These are phyloP conservation scores for Halenospora varia DNA, from an alignment of 495 filamentous ascomycete genomes.

Conservation along the genomic window DNA sequence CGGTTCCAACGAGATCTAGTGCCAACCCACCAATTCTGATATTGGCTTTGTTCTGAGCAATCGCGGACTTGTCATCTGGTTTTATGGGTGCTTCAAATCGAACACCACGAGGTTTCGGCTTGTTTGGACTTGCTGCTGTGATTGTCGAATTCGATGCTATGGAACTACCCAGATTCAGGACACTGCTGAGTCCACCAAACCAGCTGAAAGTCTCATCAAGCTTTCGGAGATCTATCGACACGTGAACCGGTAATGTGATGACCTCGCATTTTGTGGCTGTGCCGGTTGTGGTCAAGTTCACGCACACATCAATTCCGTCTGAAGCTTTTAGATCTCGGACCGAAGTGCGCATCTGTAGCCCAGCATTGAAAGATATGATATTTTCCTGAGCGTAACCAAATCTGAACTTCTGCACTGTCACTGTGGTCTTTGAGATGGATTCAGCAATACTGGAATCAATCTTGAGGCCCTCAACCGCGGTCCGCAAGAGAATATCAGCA, in stretches of 20 bases:
- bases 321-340: constrained; percentile 56
- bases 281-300: constrained; percentile 51
- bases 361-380: constrained; percentile 69
- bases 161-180: constrained; percentile 82
- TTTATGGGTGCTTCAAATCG: constrained; percentile 61
- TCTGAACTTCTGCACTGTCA: constrained; percentile 60
- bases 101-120: constrained; percentile 56
- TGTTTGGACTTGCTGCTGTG: constrained; percentile 31
- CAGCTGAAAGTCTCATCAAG: constrained; percentile 84
- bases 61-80: constrained; percentile 40
- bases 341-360: constrained; percentile 66
- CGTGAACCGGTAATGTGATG: constrained; percentile 73
- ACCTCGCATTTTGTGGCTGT: constrained; percentile 58
- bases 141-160: constrained; percentile 68
- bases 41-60: constrained; percentile 63
- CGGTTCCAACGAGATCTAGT: constrained; percentile 69
- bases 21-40: constrained; percentile 71
- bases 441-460: constrained; percentile 28
- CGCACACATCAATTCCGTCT: constrained; percentile 58
- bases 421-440: constrained; percentile 32
- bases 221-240: constrained; percentile 73
- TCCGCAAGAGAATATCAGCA: constrained; percentile 46
- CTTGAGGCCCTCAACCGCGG: constrained; percentile 42
- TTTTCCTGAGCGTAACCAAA: constrained; percentile 71
- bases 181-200: constrained; percentile 89